Conservation (phyloP, 2,329 filamentous ascomycete genomes). For the Pestalotiopsis sp. region DNA sequence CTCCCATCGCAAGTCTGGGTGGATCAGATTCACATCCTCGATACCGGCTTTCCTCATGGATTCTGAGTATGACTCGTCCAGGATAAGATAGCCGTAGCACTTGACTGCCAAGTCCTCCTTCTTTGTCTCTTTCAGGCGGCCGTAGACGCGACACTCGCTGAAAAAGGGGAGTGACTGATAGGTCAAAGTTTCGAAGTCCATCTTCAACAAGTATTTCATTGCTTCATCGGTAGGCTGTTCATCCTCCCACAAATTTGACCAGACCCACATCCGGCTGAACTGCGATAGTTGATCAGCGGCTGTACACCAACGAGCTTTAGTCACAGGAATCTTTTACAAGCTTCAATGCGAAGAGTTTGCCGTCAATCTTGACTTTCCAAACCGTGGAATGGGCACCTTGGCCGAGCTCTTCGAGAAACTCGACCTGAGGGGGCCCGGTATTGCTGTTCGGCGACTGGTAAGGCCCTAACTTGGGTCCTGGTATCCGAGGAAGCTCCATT, state of each 20-base stretch:
- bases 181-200: neutral
- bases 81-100: neutral
- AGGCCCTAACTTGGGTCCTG: neutral
- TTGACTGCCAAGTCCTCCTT: neutral
- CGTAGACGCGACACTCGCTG: neutral
- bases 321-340: neutral
- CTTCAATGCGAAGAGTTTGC: neutral
- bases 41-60: neutral
- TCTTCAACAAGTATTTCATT: neutral
- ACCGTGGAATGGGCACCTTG: neutral
- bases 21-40: neutral
- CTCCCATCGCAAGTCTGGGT: neutral
- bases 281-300: neutral
- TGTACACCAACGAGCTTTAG: neutral
- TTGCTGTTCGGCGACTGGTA: neutral
- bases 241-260: neutral
- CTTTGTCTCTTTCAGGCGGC: neutral
- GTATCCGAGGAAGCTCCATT: neutral
- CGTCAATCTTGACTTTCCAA: neutral
- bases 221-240: neutral
- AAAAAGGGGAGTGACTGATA: neutral
- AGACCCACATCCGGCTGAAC: neutral
- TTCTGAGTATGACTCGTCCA: neutral
- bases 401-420: neutral
- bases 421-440: neutral